Evolutionary conservation across 108 stramenopile genomes (phyloP).

Genomic region (Schizochytrium sp.): DNA sequence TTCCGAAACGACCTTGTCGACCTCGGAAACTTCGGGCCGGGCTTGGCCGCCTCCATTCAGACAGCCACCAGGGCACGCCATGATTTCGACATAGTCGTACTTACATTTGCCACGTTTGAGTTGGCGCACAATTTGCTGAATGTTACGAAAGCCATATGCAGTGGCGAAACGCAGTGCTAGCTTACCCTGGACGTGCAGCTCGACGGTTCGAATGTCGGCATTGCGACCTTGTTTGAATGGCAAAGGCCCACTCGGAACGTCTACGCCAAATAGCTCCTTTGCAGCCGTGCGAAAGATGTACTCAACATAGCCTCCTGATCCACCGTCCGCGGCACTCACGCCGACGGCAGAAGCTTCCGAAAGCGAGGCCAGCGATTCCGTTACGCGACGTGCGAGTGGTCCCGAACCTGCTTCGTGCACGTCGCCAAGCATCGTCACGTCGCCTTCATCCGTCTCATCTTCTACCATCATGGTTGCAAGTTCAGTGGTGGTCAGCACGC

Average conservation of each 20-base stretch:
- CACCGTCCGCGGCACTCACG: slow-evolving; percentile 24
- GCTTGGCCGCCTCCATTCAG: slow-evolving; percentile 91
- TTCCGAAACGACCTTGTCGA: not conserved
- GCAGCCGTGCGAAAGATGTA: slow-evolving; percentile 40
- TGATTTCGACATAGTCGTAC: slow-evolving; percentile 82
- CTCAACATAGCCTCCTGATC: slow-evolving; percentile 42
- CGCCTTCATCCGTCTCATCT: not conserved
- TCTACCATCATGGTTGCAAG: slow-evolving; percentile 63
- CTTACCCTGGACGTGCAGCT: slow-evolving; percentile 21
- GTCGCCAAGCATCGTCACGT: not conserved
- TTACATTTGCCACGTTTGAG: slow-evolving; percentile 27
- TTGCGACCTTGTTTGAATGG: slow-evolving; percentile 38
- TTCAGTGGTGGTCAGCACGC: slow-evolving; percentile 82
- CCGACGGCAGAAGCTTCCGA: not conserved
- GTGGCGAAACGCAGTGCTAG: slow-evolving; percentile 66
- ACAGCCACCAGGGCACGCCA: slow-evolving; percentile 96
- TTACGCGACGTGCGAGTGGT: not conserved
- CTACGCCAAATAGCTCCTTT: slow-evolving; percentile 29
- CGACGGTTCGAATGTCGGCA: slow-evolving; percentile 34
- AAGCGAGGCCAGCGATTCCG: slow-evolving; percentile 3
- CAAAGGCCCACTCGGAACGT: slow-evolving; percentile 25
- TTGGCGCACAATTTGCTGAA: slow-evolving; percentile 69
- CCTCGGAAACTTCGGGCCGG: not conserved
- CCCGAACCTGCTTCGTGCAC: too few species aligned
- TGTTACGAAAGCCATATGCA: slow-evolving; percentile 91